Base-by-base conservation (phyloP, 257 asterid species). In the Haberlea rhodopensis region DNA sequence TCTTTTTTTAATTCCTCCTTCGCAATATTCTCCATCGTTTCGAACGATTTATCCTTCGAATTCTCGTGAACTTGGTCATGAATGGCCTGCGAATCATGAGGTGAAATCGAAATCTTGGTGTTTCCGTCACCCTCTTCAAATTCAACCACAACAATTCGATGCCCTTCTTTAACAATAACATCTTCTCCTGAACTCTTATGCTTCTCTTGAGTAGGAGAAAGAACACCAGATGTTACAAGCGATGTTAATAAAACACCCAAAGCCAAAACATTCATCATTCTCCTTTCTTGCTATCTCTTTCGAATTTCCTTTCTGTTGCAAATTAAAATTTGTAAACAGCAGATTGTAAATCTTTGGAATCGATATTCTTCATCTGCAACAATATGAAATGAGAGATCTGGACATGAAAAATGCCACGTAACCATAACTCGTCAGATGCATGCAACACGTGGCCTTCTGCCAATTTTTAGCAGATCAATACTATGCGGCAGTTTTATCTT, bases 51-150 rank as follows among this genome's bases (percentile, higher is more conserved):
- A 0, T 71, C 78, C 20, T 34, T 46, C 9, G 48, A 59, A 27
- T 43, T 22, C 2, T 34, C 4, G 10, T n/a, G n/a, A n/a, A n/a
- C n/a, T n/a, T n/a, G n/a, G n/a, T n/a, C n/a, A n/a, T n/a, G n/a
- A n/a, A n/a, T n/a, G n/a, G n/a, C n/a, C n/a, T n/a, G n/a, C n/a
- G n/a, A n/a, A 32, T 83, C 80, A 25, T 73, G 83, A 5, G 91
- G 86, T 8, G 86, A 75, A 70, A 81, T 84, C 32, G 64, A 71
- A 51, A 84, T 82, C 69, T 82, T 81, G 62, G 91, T 79, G 59
- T 70, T 57, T 0, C 74, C 84, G 27, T 75, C 80, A 6, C 73
- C 80, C 20, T 81, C 61, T 28, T 81, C 87, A 37, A 66, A 84
- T 74, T 81, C 91, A 19, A 81, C 90, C 4, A 82, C 83, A 1